A percentile compares a stretch with the other conserved stretches of the same genome.
Evolutionary conservation across 2,329 filamentous ascomycete species (phyloP).

Genomic region (Tolypocladium guangdongense): DNA sequence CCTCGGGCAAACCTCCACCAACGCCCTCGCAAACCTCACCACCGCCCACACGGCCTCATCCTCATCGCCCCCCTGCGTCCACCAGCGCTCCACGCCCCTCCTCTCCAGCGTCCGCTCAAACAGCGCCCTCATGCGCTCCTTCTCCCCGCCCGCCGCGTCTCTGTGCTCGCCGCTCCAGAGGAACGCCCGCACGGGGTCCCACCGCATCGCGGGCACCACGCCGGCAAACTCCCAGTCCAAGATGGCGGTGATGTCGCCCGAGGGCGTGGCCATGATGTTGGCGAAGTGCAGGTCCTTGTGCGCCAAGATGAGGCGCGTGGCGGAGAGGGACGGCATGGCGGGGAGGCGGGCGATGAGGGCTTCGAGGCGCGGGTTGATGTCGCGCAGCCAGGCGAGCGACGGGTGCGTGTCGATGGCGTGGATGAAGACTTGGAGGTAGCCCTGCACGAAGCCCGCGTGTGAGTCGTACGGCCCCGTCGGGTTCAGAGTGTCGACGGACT

Average conservation of each 20-base stretch:
- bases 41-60: conserved; percentile 17
- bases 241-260: conserved; percentile 17
- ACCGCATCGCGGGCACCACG: conserved; percentile 21
- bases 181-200: conserved; percentile 24
- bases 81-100: conserved; percentile 7
- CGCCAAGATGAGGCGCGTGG: conserved; percentile 13
- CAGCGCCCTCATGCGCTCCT: conserved; percentile 10
- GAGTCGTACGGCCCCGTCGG: conserved; percentile 12
- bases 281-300: conserved; percentile 28
- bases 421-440: conserved; percentile 14
- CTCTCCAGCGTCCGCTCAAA: conserved; percentile 14
- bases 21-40: conserved; percentile 14
- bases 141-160: conserved; percentile 11
- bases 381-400: conserved; percentile 13
- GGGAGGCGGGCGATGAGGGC: conserved; percentile 9
- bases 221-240: conserved; percentile 27
- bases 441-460: conserved; percentile 16
- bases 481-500: conserved; percentile 15
- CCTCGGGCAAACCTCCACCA: conserved; percentile 17
- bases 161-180: conserved; percentile 18
- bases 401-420: conserved; percentile 15
- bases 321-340: conserved; percentile 4
- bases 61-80: conserved; percentile 5
- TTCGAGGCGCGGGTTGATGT: conserved; percentile 16
- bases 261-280: conserved; percentile 22